Conservation (phyloP, 106 monocot genomes). For the Platanthera zijinensis region DNA sequence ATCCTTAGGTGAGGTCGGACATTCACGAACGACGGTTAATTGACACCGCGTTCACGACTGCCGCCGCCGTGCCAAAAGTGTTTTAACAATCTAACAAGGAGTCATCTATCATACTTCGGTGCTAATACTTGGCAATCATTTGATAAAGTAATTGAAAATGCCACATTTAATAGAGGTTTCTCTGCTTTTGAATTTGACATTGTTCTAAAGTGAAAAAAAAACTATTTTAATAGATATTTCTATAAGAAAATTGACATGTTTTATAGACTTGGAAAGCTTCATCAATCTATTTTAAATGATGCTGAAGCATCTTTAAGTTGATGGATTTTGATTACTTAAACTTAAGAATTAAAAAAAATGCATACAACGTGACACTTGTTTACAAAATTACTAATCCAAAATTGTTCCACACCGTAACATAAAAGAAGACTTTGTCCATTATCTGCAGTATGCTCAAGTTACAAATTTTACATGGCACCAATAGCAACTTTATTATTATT, state of each 20-base stretch:
- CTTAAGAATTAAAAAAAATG: background rate
- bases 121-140: too few species aligned
- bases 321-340: background rate
- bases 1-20: too few species aligned
- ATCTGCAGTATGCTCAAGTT: too few species aligned
- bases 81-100: background rate
- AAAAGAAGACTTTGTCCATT: too few species aligned
- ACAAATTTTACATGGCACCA: background rate
- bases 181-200: too few species aligned
- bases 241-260: background rate
- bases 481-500: background rate
- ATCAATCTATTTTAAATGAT: conserved; percentile 1
- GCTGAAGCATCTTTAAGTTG: background rate
- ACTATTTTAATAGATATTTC: background rate
- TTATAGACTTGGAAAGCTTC: background rate
- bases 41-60: too few species aligned
- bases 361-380: background rate
- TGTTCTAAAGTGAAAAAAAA: background rate
- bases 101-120: background rate
- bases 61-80: too few species aligned
- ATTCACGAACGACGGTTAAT: too few species aligned
- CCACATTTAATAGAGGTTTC: too few species aligned
- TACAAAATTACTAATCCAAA: background rate
- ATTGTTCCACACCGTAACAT: too few species aligned
- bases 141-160: too few species aligned